These are phyloP conservation scores for Medicago ruthenica DNA, from an alignment of 306 rosid genomes.

Conservation along the genomic window DNA sequence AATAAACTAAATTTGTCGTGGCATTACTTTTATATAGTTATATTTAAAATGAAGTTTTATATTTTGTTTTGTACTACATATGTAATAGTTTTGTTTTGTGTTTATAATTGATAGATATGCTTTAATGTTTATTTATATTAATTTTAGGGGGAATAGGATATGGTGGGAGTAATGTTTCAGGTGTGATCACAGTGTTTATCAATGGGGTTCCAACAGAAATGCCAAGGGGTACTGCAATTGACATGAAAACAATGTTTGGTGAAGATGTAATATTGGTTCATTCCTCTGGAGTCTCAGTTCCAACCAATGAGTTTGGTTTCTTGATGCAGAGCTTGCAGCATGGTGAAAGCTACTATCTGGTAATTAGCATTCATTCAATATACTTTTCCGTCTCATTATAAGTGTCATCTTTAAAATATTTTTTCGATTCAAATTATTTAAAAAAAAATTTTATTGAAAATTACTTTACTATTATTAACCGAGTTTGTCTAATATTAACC, in stretches of 20 bases:
- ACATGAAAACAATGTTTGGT: slow-evolving; percentile 72
- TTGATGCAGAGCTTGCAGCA: slow-evolving; percentile 70
- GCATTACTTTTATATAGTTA: too few relatives aligned
- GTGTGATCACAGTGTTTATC: slow-evolving; percentile 72
- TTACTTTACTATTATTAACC: too few relatives aligned
- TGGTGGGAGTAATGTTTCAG: slow-evolving; percentile 45
- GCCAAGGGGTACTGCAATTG: slow-evolving; percentile 64
- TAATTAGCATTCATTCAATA: slow-evolving; percentile 6
- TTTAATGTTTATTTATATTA: not conserved
- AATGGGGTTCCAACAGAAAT: slow-evolving; percentile 84
- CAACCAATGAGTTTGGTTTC: slow-evolving; percentile 77
- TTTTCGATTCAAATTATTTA: too few relatives aligned
- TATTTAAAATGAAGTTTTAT: too few relatives aligned
- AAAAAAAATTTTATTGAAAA: too few relatives aligned
- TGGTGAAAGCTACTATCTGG: slow-evolving; percentile 95
- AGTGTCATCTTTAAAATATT: not conserved
- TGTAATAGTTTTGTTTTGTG: not conserved
- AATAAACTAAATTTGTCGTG: too few relatives aligned
- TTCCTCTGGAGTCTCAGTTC: slow-evolving; percentile 76
- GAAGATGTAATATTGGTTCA: slow-evolving; percentile 72
- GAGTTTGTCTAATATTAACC: too few relatives aligned
- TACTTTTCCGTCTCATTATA: not conserved
- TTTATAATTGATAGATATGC: not conserved
- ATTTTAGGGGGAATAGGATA: slow-evolving; percentile 24
- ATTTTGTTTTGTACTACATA: not conserved